phyloP scores from a whole-genome alignment of 768 basidiomycete species.

The Lentinula raphanica region DNA sequence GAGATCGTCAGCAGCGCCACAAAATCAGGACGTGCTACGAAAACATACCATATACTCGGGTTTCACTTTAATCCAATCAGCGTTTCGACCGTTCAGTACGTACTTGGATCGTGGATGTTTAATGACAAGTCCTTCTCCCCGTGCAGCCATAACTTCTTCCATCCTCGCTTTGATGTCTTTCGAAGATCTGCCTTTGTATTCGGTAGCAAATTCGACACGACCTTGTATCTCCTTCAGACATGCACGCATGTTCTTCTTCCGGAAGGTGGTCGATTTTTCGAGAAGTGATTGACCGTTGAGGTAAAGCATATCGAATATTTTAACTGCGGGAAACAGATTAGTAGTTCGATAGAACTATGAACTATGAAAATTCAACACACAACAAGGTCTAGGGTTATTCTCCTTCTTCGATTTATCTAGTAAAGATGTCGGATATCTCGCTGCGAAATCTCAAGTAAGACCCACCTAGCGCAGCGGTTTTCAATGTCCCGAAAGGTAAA shows the following conservation, averaged over 20 bases:
- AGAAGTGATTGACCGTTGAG: conserved; percentile 80
- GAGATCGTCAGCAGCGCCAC: neutral
- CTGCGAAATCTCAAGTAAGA: neutral
- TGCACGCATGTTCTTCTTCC: conserved; percentile 71
- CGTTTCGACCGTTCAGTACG: conserved; percentile 78
- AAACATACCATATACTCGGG: conserved; percentile 76
- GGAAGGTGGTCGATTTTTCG: conserved; percentile 62
- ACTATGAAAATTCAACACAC: conserved; percentile 56
- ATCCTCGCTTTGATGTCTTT: conserved; percentile 78
- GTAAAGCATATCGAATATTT: conserved; percentile 91
- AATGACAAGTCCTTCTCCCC: conserved; percentile 91
- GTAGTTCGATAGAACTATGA: too few relatives aligned
- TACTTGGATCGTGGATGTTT: conserved; percentile 83
- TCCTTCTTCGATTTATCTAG: conserved; percentile 69
- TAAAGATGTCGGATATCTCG: neutral
- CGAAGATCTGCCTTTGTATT: conserved; percentile 70
- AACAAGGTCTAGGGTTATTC: conserved; percentile 82
- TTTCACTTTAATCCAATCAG: conserved; percentile 94
- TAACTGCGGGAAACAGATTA: conserved; percentile 56
- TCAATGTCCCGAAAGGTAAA: conserved; percentile 89
- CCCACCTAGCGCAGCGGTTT: conserved; percentile 84
- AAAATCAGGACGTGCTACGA: neutral
- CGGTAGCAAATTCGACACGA: conserved; percentile 71
- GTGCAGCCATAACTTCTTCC: conserved; percentile 75
- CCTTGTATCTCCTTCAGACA: conserved; percentile 69